These are phyloP conservation scores for Simmondsia chinensis DNA, from an alignment of 148 eudicot genomes.

Conservation along the genomic window DNA sequence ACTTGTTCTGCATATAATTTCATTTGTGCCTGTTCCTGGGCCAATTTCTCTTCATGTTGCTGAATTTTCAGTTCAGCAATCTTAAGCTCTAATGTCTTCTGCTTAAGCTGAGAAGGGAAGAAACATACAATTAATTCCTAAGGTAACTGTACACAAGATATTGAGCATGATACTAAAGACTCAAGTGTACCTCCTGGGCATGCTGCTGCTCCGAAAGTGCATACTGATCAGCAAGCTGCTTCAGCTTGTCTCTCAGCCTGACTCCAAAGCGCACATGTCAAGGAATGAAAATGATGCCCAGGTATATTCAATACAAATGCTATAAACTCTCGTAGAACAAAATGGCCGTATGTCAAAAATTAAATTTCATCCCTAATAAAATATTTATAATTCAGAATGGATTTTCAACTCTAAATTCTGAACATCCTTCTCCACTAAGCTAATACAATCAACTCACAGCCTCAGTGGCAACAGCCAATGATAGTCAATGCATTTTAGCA, in stretches of 20 bases:
- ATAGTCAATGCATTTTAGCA: too few species aligned
- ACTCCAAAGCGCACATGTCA: neutral
- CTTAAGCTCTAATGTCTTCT: conserved; percentile 79
- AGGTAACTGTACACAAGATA: neutral
- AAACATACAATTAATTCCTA: neutral
- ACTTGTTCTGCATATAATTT: conserved; percentile 80
- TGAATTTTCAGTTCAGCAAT: conserved; percentile 88
- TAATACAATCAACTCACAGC: too few species aligned
- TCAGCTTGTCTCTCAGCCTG: conserved; percentile 87
- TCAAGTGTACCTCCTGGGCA: conserved; percentile 52
- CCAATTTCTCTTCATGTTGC: conserved; percentile 69
- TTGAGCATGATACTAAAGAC: conserved; percentile 1
- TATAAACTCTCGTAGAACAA: too few species aligned
- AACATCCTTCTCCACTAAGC: too few species aligned
- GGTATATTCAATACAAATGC: neutral
- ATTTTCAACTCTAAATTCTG: too few species aligned
- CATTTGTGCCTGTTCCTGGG: conserved; percentile 82
- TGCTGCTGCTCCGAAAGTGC: conserved; percentile 75
- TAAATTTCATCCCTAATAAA: too few species aligned
- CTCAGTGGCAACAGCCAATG: too few species aligned
- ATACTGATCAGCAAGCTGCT: conserved; percentile 85
- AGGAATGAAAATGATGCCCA: neutral
- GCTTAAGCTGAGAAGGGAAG: conserved; percentile 98
- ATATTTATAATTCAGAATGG: too few species aligned
- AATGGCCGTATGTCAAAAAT: too few species aligned